These are phyloP conservation scores for Colletotrichum eremochloae DNA, from an alignment of 2,329 filamentous ascomycete species.

Conservation along the genomic window DNA sequence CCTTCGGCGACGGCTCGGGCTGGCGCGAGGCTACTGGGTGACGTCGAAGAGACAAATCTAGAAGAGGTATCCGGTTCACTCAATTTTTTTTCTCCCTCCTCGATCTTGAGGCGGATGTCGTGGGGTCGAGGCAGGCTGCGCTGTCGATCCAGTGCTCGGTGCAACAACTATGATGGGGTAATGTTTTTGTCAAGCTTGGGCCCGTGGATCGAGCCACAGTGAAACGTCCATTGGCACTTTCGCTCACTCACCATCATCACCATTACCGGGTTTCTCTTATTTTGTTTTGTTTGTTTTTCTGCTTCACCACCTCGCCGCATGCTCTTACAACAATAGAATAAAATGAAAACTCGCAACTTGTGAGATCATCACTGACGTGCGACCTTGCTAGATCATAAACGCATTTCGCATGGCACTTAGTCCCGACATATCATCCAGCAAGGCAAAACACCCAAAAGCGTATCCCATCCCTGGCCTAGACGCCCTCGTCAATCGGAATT, in stretches of 20 bases:
- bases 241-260: neutral
- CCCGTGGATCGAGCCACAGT: conserved; percentile 4
- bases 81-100: neutral
- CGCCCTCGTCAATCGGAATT: conserved; percentile 60
- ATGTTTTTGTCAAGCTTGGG: conserved; percentile 26
- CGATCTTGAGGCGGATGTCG: neutral
- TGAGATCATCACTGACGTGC: conserved; percentile 38
- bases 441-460: conserved; percentile 45
- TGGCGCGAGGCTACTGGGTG: conserved; percentile 65
- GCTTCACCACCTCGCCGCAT: neutral
- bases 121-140: neutral
- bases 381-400: conserved; percentile 47
- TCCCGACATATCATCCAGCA: conserved; percentile 19
- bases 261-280: neutral
- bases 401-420: conserved; percentile 44
- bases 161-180: neutral
- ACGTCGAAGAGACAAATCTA: conserved; percentile 69
- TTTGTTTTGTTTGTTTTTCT: neutral
- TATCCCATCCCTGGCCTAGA: conserved; percentile 62
- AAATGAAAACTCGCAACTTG: neutral
- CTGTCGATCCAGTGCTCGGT: conserved; percentile 5
- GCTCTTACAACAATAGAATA: no score
- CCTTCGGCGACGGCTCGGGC: conserved; percentile 55
- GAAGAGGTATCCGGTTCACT: conserved; percentile 65
- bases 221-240: conserved; percentile 46